phyloP scores from a whole-genome alignment of 148 eudicot genomes.

The Heliamphora exappendiculata region DNA sequence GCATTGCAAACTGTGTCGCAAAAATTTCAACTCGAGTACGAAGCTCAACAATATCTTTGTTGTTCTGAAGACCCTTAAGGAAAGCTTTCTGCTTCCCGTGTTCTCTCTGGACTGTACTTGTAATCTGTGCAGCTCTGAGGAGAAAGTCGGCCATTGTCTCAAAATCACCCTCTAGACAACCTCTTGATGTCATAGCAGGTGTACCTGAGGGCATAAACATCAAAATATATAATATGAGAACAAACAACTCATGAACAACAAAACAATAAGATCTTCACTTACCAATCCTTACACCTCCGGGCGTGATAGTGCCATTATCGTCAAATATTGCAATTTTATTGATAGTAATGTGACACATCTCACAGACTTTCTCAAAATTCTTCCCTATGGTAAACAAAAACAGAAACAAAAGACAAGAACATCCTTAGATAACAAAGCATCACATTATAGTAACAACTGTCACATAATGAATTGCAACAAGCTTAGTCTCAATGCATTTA shows the following conservation, averaged over 20 bases:
- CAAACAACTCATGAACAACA: background rate
- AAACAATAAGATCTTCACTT: constrained; percentile 13
- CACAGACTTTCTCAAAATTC: constrained; percentile 83
- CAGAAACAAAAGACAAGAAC: background rate
- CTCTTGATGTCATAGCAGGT: constrained; percentile 87
- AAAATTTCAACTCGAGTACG: constrained; percentile 53
- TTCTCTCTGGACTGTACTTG: constrained; percentile 47
- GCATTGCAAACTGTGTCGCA: constrained; percentile 62
- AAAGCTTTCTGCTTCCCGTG: constrained; percentile 58
- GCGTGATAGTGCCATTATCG: constrained; percentile 70
- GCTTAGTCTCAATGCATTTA: constrained; percentile 1
- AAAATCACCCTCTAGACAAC: constrained; percentile 70
- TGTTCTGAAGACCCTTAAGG: constrained; percentile 49
- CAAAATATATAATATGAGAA: background rate
- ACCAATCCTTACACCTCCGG: constrained; percentile 72
- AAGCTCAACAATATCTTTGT: constrained; percentile 53
- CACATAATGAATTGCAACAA: background rate
- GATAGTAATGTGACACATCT: constrained; percentile 76
- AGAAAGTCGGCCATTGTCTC: constrained; percentile 73
- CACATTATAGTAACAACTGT: background rate
- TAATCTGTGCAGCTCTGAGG: constrained; percentile 60
- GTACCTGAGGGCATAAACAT: constrained; percentile 46
- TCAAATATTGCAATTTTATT: constrained; percentile 73
- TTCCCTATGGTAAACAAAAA: constrained; percentile 43
- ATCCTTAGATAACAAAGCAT: background rate